Conservation (phyloP, 768 basidiomycete genomes). For the Lepiota venenata region DNA sequence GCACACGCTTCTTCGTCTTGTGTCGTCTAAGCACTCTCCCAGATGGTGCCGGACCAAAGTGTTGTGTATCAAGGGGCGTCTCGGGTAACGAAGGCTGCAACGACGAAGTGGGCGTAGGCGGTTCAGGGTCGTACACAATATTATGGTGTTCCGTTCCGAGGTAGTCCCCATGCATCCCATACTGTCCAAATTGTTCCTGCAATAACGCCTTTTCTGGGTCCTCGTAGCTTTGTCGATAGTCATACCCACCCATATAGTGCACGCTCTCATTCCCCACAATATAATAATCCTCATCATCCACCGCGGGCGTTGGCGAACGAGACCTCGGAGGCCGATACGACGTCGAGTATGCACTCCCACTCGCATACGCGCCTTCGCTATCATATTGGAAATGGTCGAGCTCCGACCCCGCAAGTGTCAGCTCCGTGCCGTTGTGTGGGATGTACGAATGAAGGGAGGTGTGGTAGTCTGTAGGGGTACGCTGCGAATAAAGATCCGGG, state of each 20-base stretch:
- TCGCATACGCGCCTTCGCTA: slow-evolving; percentile 60
- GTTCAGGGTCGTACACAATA: slow-evolving; percentile 38
- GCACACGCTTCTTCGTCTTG: slow-evolving; percentile 75
- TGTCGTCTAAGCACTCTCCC: slow-evolving; percentile 77
- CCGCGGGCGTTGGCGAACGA: slow-evolving; percentile 73
- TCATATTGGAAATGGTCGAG: slow-evolving; percentile 64
- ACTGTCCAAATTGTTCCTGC: slow-evolving; percentile 19
- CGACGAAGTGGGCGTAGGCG: slow-evolving; percentile 39
- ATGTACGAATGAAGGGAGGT: slow-evolving; percentile 23
- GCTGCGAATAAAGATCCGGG: background rate
- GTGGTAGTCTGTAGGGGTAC: background rate
- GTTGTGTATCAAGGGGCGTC: slow-evolving; percentile 61
- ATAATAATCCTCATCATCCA: slow-evolving; percentile 70
- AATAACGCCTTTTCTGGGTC: slow-evolving; percentile 39
- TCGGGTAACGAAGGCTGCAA: slow-evolving; percentile 40
- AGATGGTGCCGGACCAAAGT: slow-evolving; percentile 85
- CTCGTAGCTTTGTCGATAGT: slow-evolving; percentile 16
- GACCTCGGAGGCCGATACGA: slow-evolving; percentile 54
- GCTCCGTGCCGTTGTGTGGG: slow-evolving; percentile 24
- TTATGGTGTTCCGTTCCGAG: slow-evolving; percentile 19
- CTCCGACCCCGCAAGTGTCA: slow-evolving; percentile 29
- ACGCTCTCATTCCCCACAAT: slow-evolving; percentile 53
- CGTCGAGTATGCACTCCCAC: slow-evolving; percentile 48
- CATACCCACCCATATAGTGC: slow-evolving; percentile 46
- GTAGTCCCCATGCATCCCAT: slow-evolving; percentile 21